These are phyloP conservation scores for Sequoia sempervirens DNA, from an alignment of 75 land plant species.

Conservation along the genomic window DNA sequence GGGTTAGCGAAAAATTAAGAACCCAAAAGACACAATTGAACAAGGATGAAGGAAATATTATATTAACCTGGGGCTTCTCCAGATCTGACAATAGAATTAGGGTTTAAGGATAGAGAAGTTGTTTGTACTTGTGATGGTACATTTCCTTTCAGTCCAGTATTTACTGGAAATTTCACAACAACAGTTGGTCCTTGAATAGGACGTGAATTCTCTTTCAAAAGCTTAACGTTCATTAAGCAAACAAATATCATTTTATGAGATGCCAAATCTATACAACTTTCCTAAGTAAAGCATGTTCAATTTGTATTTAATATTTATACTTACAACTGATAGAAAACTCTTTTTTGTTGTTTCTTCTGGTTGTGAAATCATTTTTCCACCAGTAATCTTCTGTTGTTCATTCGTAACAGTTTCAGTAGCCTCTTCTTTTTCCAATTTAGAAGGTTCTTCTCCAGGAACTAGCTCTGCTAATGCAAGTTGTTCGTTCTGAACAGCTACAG, in stretches of 20 bases:
- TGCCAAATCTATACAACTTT: neutral
- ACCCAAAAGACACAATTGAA: neutral
- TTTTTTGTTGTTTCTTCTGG: constrained; percentile 19
- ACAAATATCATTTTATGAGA: neutral
- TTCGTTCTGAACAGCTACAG: constrained; percentile 24
- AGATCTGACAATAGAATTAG: neutral
- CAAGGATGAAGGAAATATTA: too few relatives aligned
- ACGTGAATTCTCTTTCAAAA: too few relatives aligned
- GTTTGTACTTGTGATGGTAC: neutral
- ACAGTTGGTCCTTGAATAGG: too few relatives aligned
- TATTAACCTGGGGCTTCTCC: too few relatives aligned
- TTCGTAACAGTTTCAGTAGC: constrained; percentile 29
- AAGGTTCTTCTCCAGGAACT: too few relatives aligned
- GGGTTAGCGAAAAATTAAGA: too few relatives aligned
- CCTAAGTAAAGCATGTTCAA: too few relatives aligned
- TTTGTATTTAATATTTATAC: neutral
- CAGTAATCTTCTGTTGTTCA: constrained; percentile 11
- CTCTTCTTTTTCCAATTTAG: neutral
- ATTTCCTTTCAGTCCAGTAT: too few relatives aligned
- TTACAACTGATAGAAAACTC: constrained; percentile 51
- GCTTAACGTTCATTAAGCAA: neutral
- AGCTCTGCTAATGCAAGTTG: too few relatives aligned
- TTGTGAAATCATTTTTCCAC: neutral
- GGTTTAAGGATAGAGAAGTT: neutral
- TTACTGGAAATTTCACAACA: too few relatives aligned